Base-by-base conservation (phyloP, 805 yeast genomes). In the Cyberlindnera euphorbiiphila region DNA sequence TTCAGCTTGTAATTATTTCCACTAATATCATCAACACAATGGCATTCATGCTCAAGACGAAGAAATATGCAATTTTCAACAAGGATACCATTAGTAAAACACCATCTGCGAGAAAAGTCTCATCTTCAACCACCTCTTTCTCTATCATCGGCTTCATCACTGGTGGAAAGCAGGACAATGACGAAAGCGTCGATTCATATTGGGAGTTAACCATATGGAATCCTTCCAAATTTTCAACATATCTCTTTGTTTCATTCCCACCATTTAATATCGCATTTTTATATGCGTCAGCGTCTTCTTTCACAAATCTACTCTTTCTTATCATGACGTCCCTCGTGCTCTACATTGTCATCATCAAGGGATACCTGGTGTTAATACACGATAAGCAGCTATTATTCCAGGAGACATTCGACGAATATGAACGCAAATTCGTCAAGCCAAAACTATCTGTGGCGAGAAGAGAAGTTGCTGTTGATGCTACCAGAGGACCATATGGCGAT, bases 131-230 rank as follows among this genome's bases (percentile, higher is more conserved):
- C 15, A 19, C 23, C 10, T 29, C 39, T 16, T 26, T 24, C 14
- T 34, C 39, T 5, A 9, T 29, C 6, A 27, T 41, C 14, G 13
- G 14, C 18, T 28, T 29, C 24, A 21, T 39, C 29, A 12, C 24
- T 15, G n/a, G 19, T 19, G 22, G 11, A 25, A 21, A 23, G 21
- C 11, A 21, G 12, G 30, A 43, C 3, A 42, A 43, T 11, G 43
- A 29, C 10, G 39, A 42, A 6, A 50, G 43, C 20, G 32, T 45
- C 3, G 58, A 46, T 11, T 61, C 62, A 15, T 68, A 69, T 23
- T 81, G 82, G 76, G 72, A 74, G 40, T 55, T 84, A 28, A 62
- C 60, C 14, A 71, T 81, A 34, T 84, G 94, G 94, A 65, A 67
- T 29, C 91, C 91, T 0, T 69, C 81, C 0, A 66, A 66, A 45